Evolutionary conservation across 169 alveolate species (phyloP).

Genomic region (Plasmodium knowlesi): DNA sequence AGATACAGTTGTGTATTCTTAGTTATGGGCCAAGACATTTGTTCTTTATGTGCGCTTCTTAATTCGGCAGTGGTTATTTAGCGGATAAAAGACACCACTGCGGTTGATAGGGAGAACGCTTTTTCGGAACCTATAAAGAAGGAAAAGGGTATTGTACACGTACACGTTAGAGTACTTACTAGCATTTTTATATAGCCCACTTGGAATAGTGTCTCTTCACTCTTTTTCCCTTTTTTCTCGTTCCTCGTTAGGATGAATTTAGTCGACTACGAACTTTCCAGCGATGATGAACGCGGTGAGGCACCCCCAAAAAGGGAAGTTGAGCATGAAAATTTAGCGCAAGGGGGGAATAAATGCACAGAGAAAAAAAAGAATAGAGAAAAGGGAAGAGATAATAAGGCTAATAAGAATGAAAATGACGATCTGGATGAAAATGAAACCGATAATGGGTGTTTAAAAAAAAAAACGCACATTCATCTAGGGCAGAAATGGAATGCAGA

Average conservation of each 20-base stretch:
- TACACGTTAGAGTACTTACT: background rate
- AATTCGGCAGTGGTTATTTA: background rate
- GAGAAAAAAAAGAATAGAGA: background rate
- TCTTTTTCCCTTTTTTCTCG: background rate
- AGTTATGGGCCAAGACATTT: background rate
- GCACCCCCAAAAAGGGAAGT: background rate
- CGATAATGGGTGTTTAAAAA: background rate
- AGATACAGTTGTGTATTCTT: background rate
- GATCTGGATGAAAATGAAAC: background rate
- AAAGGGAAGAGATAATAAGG: background rate
- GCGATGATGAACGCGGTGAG: constrained; percentile 49
- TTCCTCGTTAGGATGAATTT: constrained; percentile 43
- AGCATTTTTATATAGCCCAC: background rate
- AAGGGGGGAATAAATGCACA: background rate
- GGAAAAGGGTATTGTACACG: constrained; percentile 8
- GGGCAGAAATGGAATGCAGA: background rate
- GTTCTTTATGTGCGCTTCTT: background rate
- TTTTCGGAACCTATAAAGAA: background rate
- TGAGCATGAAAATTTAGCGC: background rate
- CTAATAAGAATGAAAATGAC: background rate
- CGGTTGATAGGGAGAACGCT: background rate
- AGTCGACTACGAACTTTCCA: constrained; percentile 72
- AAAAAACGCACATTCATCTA: background rate
- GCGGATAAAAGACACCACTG: background rate
- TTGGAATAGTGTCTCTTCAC: background rate